phyloP scores from a whole-genome alignment of 768 basidiomycete genomes.

The Mycena pura region DNA sequence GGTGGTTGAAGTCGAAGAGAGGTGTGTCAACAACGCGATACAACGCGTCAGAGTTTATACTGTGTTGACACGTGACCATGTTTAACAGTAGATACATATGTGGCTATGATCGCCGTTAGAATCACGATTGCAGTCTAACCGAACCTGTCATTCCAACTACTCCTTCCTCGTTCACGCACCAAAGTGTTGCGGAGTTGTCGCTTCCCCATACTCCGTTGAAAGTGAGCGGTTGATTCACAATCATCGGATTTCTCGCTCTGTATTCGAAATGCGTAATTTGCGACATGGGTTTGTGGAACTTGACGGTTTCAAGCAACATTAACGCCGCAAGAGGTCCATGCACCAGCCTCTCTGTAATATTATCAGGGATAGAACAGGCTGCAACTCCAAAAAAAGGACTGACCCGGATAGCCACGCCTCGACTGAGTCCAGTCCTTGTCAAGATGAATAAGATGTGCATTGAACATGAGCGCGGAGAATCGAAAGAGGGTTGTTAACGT shows the following conservation, averaged over 20 bases:
- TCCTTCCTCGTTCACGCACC: conserved; percentile 45
- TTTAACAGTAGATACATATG: background rate
- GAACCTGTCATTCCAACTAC: conserved; percentile 34
- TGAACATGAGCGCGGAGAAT: conserved; percentile 87
- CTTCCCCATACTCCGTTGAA: conserved; percentile 45
- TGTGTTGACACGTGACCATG: conserved; percentile 11
- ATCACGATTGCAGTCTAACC: background rate
- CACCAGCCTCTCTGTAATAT: conserved; percentile 71
- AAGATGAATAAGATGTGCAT: conserved; percentile 85
- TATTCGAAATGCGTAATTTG: conserved; percentile 63
- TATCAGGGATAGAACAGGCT: background rate
- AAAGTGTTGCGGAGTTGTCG: conserved; percentile 40
- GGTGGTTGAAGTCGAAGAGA: conserved; percentile 4
- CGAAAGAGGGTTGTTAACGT: conserved; percentile 79
- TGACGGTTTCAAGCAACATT: conserved; percentile 72
- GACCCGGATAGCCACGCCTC: conserved; percentile 77
- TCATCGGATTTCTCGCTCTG: conserved; percentile 59
- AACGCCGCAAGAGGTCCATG: conserved; percentile 85
- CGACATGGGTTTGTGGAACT: conserved; percentile 54
- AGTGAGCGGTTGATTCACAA: conserved; percentile 47
- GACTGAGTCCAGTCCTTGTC: conserved; percentile 74
- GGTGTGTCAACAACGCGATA: conserved; percentile 17
- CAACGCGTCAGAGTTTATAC: conserved; percentile 13
- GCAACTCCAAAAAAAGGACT: conserved; percentile 28
- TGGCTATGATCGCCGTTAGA: background rate